These are phyloP conservation scores for Phytophthora rubi DNA, from an alignment of 352 stramenopile genomes.

Conservation along the genomic window DNA sequence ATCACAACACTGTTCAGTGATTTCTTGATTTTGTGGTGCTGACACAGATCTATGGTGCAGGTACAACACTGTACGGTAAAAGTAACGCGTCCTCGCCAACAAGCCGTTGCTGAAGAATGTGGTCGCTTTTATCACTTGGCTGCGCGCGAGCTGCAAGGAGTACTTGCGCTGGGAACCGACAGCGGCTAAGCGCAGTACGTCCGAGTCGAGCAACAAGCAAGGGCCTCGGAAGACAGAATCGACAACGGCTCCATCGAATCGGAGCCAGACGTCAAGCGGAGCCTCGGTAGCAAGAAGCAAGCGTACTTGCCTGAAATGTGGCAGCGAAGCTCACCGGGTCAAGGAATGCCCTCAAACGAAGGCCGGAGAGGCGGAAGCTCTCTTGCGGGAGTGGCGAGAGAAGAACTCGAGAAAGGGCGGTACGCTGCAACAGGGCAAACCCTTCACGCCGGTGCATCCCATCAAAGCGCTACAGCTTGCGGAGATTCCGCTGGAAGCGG, in stretches of 20 bases:
- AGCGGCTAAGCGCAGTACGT: not conserved
- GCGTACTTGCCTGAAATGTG: not conserved
- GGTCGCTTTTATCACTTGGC: conserved; percentile 16
- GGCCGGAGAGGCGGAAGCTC: not conserved
- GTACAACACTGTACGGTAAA: too few relatives aligned
- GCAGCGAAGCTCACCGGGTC: not conserved
- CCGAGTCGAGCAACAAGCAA: not conserved
- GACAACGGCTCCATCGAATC: not conserved
- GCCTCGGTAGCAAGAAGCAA: not conserved
- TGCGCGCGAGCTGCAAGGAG: conserved; percentile 10
- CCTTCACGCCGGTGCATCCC: not conserved
- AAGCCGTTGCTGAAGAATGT: conserved; percentile 13
- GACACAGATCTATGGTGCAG: too few relatives aligned
- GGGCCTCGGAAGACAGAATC: not conserved
- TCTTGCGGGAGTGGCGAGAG: not conserved
- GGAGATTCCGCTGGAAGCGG: not conserved
- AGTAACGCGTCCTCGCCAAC: too few relatives aligned
- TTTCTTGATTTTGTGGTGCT: too few relatives aligned
- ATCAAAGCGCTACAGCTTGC: not conserved
- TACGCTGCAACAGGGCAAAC: not conserved
- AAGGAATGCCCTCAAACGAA: not conserved
- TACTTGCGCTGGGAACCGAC: conserved; percentile 11
- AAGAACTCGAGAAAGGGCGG: not conserved
- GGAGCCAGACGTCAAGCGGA: not conserved
- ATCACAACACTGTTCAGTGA: too few relatives aligned